Conservation (phyloP, 192 early-diverging fungal species). For the Gaertneriomyces semiglobifer region DNA sequence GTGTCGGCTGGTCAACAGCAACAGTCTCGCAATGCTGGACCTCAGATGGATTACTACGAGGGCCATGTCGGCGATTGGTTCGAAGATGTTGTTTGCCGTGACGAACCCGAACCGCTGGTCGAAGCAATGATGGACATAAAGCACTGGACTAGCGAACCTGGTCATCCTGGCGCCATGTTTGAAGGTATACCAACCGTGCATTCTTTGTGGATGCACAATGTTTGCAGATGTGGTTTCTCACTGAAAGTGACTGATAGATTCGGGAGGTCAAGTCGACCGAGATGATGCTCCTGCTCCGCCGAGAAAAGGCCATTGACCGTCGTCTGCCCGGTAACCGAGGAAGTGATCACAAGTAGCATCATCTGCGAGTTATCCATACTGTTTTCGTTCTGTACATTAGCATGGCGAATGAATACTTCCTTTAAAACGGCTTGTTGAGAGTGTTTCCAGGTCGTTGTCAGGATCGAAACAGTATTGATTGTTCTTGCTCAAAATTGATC, state of each 20-base stretch:
- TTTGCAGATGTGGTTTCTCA: not conserved
- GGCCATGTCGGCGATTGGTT: constrained; percentile 16
- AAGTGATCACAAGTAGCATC: not conserved
- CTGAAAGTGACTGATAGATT: not conserved
- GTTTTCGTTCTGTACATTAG: not conserved
- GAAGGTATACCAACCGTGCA: constrained; percentile 1
- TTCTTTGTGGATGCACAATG: not conserved
- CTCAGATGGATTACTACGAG: not conserved
- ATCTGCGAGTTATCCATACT: not conserved
- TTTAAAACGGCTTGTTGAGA: not conserved
- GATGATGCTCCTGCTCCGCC: not conserved
- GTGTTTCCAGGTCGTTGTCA: too few relatives aligned
- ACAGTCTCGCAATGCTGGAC: too few relatives aligned
- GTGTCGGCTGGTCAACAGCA: too few relatives aligned
- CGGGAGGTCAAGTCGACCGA: not conserved
- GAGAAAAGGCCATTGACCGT: not conserved
- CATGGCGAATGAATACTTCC: not conserved
- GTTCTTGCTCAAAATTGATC: too few relatives aligned
- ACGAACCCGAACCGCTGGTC: constrained; percentile 12
- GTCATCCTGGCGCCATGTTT: constrained; percentile 12
- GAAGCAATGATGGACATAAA: constrained; percentile 6
- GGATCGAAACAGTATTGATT: too few relatives aligned
- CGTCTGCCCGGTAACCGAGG: too few relatives aligned
- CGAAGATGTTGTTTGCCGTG: constrained; percentile 3
- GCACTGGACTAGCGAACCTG: constrained; percentile 5